Percentiles rank a stretch among this genome's conserved stretches.
These are phyloP conservation scores for Solanum stenotomum DNA, from an alignment of 257 asterid genomes.

Conservation along the genomic window DNA sequence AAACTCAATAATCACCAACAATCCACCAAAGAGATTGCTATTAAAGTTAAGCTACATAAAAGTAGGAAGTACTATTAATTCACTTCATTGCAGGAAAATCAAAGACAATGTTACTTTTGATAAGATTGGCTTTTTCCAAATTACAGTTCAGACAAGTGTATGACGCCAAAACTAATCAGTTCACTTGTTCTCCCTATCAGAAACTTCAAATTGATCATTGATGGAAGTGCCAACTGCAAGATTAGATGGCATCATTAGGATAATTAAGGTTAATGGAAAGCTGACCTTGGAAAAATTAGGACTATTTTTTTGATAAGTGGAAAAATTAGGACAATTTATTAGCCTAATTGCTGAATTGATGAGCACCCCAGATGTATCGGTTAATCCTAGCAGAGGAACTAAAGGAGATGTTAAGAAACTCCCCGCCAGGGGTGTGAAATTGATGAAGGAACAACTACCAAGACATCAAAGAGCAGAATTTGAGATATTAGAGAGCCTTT, in stretches of 20 bases:
- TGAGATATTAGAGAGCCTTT: not conserved
- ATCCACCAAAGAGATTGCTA: not conserved
- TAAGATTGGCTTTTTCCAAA: not conserved
- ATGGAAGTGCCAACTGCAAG: not conserved
- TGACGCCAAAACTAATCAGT: not conserved
- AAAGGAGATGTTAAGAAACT: not conserved
- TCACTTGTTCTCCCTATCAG: not conserved
- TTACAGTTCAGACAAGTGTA: not conserved
- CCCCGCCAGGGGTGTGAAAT: not conserved
- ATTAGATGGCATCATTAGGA: not conserved
- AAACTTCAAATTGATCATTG: not conserved
- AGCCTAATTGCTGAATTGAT: not conserved
- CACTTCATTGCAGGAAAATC: not conserved
- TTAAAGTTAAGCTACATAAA: not conserved
- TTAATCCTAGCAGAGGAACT: not conserved
- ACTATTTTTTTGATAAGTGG: not conserved
- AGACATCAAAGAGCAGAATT: not conserved
- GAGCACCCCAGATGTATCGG: not conserved
- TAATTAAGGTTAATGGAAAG: not conserved
- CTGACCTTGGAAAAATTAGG: not conserved
- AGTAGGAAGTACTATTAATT: not conserved
- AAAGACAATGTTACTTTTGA: not conserved
- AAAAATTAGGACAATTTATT: not conserved
- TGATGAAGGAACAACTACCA: not conserved
- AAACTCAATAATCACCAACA: not conserved